phyloP scores from a whole-genome alignment of 164 flowering plant genomes.

The Berberis vulgaris region DNA sequence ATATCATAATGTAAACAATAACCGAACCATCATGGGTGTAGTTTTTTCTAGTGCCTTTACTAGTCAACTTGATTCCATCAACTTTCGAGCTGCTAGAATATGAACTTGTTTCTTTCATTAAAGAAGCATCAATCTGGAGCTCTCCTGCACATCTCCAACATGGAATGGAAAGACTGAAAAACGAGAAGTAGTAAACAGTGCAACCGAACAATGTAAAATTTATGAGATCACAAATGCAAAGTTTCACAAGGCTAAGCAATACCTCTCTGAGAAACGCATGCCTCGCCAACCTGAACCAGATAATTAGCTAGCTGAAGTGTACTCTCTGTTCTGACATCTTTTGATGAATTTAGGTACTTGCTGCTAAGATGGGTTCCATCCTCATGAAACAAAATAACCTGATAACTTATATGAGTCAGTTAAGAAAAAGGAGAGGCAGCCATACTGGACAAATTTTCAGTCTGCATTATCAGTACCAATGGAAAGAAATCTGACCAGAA shows the following conservation, averaged over 20 bases:
- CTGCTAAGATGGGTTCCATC: not conserved
- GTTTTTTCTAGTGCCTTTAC: not conserved
- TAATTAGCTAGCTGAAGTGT: not conserved
- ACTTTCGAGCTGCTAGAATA: not conserved
- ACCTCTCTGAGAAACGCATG: not conserved
- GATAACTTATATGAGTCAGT: no score
- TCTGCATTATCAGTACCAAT: no score
- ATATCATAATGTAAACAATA: not conserved
- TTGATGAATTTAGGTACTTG: not conserved
- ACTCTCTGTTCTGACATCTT: not conserved
- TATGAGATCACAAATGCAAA: not conserved
- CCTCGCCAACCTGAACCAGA: not conserved
- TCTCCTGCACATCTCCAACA: constrained; percentile 2
- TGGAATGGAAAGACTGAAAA: not conserved
- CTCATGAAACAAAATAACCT: not conserved
- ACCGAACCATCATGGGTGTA: not conserved
- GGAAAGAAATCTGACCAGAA: no score
- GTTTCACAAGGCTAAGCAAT: not conserved
- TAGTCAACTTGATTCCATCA: not conserved
- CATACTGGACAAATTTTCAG: no score
- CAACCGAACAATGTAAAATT: not conserved
- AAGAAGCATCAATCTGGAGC: not conserved
- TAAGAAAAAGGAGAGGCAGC: no score
- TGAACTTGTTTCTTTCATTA: not conserved
- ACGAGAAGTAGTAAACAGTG: not conserved